These are phyloP conservation scores for Ophiocordyceps sinensis DNA, from an alignment of 2,329 filamentous ascomycete species.

Conservation along the genomic window DNA sequence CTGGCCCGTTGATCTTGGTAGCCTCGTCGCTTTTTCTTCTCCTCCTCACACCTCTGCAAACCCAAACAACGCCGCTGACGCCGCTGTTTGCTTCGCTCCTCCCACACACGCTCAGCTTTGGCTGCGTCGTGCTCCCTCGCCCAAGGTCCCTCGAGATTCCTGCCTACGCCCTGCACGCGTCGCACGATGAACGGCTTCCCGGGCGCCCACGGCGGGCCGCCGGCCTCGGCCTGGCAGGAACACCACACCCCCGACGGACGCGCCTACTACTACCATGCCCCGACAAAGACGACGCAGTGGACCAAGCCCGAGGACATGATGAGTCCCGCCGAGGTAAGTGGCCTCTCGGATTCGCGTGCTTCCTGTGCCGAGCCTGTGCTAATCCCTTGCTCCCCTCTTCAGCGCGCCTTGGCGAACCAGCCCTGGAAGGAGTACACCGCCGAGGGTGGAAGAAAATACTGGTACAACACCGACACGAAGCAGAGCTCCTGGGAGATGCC, in stretches of 20 bases:
- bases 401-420: constrained; percentile 69
- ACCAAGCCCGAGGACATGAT: constrained; percentile 84
- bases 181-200: constrained; percentile 44
- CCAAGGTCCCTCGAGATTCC: neutral
- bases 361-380: neutral
- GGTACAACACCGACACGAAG: constrained; percentile 85
- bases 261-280: constrained; percentile 79
- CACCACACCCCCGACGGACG: constrained; percentile 69
- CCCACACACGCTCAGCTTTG: neutral
- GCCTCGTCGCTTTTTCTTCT: neutral
- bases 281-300: constrained; percentile 86
- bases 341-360: neutral
- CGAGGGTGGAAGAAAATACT: constrained; percentile 81
- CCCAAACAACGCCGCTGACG: neutral
- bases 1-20: neutral
- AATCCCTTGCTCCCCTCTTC: neutral
- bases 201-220: constrained; percentile 30
- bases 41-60: neutral
- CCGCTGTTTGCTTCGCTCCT: neutral
- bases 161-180: constrained; percentile 3
- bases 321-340: constrained; percentile 60
- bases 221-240: constrained; percentile 57
- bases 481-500: constrained; percentile 94
- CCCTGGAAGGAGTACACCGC: constrained; percentile 90
- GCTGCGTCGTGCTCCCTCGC: neutral